These are phyloP conservation scores for Sphaerulina vaccinii DNA, from an alignment of 2,329 filamentous ascomycete genomes.

Conservation along the genomic window DNA sequence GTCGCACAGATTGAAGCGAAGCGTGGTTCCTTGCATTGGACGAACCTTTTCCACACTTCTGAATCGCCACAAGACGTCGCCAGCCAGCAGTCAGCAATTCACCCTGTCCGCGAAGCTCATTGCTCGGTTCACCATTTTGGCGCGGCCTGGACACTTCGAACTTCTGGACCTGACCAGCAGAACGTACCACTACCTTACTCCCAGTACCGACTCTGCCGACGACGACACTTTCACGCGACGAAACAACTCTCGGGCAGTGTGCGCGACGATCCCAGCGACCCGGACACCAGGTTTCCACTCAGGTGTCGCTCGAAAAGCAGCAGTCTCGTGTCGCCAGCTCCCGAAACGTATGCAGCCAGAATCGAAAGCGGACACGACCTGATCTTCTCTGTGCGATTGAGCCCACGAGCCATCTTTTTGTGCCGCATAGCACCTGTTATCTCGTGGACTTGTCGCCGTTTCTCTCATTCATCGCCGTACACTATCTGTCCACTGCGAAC, in stretches of 20 bases:
- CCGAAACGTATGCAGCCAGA: slow-evolving; percentile 28
- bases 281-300: slow-evolving; percentile 22
- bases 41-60: background rate
- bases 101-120: too few species aligned
- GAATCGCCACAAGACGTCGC: background rate
- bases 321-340: slow-evolving; percentile 20
- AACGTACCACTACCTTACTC: too few species aligned
- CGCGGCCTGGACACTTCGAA: too few species aligned
- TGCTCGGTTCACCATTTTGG: too few species aligned
- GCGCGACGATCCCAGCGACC: too few species aligned
- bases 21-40: background rate
- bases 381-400: slow-evolving; percentile 21
- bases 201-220: too few species aligned
- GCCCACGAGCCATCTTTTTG: slow-evolving; percentile 26
- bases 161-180: too few species aligned
- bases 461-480: slow-evolving; percentile 8
- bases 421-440: slow-evolving; percentile 17
- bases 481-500: background rate
- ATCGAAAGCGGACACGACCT: slow-evolving; percentile 22
- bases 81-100: too few species aligned
- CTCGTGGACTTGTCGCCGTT: slow-evolving; percentile 14
- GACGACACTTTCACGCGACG: too few species aligned
- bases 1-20: background rate
- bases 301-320: slow-evolving; percentile 14
- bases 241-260: background rate